phyloP scores from a whole-genome alignment of 352 stramenopile species.

The Phytophthora hibernalis region DNA sequence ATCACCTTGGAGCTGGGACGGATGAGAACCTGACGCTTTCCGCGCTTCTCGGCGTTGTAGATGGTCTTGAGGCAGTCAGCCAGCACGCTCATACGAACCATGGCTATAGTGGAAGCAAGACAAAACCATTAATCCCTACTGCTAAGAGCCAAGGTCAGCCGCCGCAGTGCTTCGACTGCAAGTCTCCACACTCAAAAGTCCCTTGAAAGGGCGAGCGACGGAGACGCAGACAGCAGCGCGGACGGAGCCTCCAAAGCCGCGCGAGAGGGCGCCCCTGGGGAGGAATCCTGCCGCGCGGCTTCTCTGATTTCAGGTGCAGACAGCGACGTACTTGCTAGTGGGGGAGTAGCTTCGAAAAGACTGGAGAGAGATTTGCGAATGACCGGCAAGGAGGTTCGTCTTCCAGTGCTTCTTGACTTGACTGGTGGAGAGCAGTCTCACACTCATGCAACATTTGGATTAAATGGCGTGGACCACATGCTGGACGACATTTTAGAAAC shows the following conservation, averaged over 20 bases:
- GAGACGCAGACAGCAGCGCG: constrained; percentile 12
- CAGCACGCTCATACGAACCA: constrained; percentile 99
- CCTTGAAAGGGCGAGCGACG: constrained; percentile 16
- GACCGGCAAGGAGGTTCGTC: neutral
- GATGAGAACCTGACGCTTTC: constrained; percentile 99
- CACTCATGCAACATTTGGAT: neutral
- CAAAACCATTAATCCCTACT: constrained; percentile 61
- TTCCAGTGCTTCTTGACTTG: neutral
- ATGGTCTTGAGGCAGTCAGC: constrained; percentile 99
- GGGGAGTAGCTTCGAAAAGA: constrained; percentile 36
- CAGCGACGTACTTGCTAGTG: constrained; percentile 46
- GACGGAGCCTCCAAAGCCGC: constrained; percentile 73
- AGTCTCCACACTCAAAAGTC: constrained; percentile 29
- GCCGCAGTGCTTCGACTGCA: constrained; percentile 27
- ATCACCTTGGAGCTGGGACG: constrained; percentile 99
- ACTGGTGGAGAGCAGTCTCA: constrained; percentile 10
- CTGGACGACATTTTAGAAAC: neutral
- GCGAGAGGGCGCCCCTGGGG: constrained; percentile 31
- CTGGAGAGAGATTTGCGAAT: constrained; percentile 55
- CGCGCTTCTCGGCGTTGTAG: constrained; percentile 99
- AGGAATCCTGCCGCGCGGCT: constrained; percentile 34
- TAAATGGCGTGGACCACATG: constrained; percentile 2
- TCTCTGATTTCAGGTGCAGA: constrained; percentile 20
- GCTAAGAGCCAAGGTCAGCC: constrained; percentile 64
- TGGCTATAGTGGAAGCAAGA: constrained; percentile 60